Conservation (phyloP, 139 green algal species). For the Mychonastes homosphaera region DNA sequence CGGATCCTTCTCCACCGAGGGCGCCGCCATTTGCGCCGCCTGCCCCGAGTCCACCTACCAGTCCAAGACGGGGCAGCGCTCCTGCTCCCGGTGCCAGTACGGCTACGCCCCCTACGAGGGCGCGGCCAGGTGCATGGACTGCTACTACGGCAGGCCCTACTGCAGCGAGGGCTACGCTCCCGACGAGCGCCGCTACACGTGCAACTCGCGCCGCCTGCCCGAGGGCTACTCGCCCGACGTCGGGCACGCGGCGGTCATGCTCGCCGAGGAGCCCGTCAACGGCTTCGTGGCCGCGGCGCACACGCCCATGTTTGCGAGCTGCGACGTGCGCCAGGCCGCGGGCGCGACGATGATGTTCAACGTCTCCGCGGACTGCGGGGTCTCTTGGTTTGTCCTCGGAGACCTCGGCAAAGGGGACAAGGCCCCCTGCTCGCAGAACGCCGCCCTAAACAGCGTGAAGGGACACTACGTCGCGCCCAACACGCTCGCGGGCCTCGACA, state of each 20-base stretch:
- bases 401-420: constrained; percentile 14
- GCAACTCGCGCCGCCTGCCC: constrained; percentile 14
- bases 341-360: constrained; percentile 11
- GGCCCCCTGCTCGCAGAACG: constrained; percentile 11
- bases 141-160: constrained; percentile 20
- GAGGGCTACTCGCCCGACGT: constrained; percentile 14
- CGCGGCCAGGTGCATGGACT: constrained; percentile 19
- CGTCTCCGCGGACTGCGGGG: constrained; percentile 18
- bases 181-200: constrained; percentile 18
- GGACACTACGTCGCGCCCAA: constrained; percentile 15
- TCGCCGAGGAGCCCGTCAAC: constrained; percentile 9
- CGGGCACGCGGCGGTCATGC: constrained; percentile 11
- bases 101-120: constrained; percentile 14
- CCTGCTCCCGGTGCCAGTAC: constrained; percentile 19
- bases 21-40: constrained; percentile 7
- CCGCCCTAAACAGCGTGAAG: constrained; percentile 11
- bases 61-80: constrained; percentile 8
- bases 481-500: constrained; percentile 11
- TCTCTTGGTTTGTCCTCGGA: constrained; percentile 17
- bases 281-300: constrained; percentile 5
- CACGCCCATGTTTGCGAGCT: constrained; percentile 15
- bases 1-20: constrained; percentile 12
- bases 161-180: constrained; percentile 18
- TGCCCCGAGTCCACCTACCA: constrained; percentile 7
- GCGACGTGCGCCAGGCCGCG: background rate